A percentile compares a stretch with the other conserved stretches of the same genome.
These are phyloP conservation scores for Pseudonitzschia pungens DNA, from an alignment of 108 stramenopile species.

Conservation along the genomic window DNA sequence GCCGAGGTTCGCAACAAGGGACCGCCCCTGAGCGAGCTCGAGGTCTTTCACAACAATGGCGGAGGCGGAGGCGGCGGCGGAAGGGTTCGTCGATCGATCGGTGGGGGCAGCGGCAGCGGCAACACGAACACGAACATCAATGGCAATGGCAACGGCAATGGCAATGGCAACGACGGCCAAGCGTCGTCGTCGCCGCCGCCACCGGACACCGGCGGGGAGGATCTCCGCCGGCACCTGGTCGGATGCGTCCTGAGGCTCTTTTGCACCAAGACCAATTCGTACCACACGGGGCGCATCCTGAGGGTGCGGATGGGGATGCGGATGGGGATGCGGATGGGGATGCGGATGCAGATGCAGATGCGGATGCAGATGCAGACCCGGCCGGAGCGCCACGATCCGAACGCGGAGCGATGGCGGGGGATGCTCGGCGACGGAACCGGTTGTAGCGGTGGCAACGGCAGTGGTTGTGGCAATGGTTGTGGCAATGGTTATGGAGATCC, in stretches of 20 bases:
- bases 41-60: constrained; percentile 10
- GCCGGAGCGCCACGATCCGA: no score
- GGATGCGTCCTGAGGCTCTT: constrained; percentile 68
- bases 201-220: not conserved
- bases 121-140: not conserved
- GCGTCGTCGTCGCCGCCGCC: not conserved
- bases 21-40: constrained; percentile 30
- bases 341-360: no score
- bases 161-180: not conserved
- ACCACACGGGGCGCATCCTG: constrained; percentile 75
- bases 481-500: no score
- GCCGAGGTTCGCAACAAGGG: not conserved
- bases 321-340: no score
- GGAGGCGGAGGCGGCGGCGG: constrained; percentile 7
- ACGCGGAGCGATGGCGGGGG: no score
- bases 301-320: no score
- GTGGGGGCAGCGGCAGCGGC: not conserved
- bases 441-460: no score
- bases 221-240: constrained; percentile 34
- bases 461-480: no score
- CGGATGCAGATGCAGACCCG: no score
- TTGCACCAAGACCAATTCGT: constrained; percentile 61
- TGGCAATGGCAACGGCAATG: not conserved
- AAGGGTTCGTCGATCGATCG: no score
- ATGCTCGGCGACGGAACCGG: no score